Percentiles rank a stretch among this genome's conserved stretches.
Evolutionary conservation across 306 rosid species (phyloP).

Genomic region (Lathyrus sativus): DNA sequence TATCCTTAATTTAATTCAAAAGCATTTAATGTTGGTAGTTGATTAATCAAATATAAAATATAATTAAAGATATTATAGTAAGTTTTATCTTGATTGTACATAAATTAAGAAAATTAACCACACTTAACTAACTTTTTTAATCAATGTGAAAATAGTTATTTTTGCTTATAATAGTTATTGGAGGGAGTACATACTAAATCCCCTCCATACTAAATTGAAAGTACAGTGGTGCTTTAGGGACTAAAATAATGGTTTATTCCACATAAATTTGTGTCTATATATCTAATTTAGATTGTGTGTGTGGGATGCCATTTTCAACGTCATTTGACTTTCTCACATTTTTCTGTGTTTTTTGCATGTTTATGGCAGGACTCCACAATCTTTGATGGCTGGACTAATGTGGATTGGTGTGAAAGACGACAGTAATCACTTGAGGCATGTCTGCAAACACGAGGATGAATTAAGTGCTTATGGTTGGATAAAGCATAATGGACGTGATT

Average conservation of each 20-base stretch:
- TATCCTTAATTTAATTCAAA: no score
- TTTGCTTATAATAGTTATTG: no score
- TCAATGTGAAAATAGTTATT: no score
- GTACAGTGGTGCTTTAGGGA: background rate
- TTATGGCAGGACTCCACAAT: slow-evolving; percentile 76
- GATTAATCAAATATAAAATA: no score
- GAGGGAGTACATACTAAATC: no score
- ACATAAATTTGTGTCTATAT: background rate
- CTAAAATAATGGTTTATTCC: background rate
- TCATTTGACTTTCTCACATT: slow-evolving; percentile 19
- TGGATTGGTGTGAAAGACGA: slow-evolving; percentile 86
- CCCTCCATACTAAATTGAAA: no score
- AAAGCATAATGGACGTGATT: slow-evolving; percentile 84
- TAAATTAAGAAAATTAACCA: no score
- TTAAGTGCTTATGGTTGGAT: slow-evolving; percentile 83
- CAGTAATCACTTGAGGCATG: slow-evolving; percentile 50
- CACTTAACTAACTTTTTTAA: no score
- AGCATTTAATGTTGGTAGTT: no score
- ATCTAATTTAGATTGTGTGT: slow-evolving; percentile 2
- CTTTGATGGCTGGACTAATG: slow-evolving; percentile 91
- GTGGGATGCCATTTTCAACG: background rate
- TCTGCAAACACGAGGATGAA: slow-evolving; percentile 74
- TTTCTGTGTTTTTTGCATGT: background rate
- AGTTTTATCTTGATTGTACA: no score
- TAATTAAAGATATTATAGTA: no score